Evolutionary conservation across 164 flowering plant genomes (phyloP).

Genomic region (Kalanchoe fedtschenkoi): DNA sequence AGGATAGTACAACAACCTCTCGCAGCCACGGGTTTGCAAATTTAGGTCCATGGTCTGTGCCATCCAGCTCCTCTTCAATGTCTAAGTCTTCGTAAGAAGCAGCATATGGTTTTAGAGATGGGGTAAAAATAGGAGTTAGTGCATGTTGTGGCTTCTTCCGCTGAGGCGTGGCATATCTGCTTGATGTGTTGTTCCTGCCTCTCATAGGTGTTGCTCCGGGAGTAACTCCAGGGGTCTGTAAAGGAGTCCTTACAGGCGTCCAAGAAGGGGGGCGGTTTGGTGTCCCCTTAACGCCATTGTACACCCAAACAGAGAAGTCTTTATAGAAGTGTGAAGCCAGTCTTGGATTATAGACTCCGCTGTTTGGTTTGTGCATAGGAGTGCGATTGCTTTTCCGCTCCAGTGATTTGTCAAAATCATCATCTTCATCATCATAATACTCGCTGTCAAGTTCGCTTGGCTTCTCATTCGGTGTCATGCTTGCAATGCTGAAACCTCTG

Average conservation of each 20-base stretch:
- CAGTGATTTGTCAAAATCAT: slow-evolving; percentile 52
- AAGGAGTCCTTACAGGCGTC: slow-evolving; percentile 71
- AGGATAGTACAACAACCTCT: slow-evolving; percentile 58
- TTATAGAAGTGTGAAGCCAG: slow-evolving; percentile 72
- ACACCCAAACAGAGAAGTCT: slow-evolving; percentile 62
- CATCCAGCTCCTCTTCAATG: slow-evolving; percentile 30
- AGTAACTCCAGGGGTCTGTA: slow-evolving; percentile 40
- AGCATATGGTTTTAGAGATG: slow-evolving; percentile 17
- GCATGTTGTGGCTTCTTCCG: slow-evolving; percentile 10
- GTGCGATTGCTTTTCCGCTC: slow-evolving; percentile 34
- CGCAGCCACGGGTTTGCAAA: slow-evolving; percentile 81
- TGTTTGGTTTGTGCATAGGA: slow-evolving; percentile 27
- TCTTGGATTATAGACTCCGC: slow-evolving; percentile 34
- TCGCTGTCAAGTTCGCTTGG: slow-evolving; percentile 11
- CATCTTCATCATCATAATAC: slow-evolving; percentile 20
- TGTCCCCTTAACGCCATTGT: slow-evolving; percentile 56
- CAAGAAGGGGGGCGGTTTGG: slow-evolving; percentile 61
- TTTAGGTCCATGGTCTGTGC: slow-evolving; percentile 33
- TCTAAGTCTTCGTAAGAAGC: slow-evolving; percentile 26
- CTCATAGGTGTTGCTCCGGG: slow-evolving; percentile 18
- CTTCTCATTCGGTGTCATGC: slow-evolving; percentile 13
- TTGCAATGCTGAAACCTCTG: slow-evolving; percentile 21
- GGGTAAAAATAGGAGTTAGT: slow-evolving; percentile 23
- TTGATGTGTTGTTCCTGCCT: slow-evolving; percentile 14
- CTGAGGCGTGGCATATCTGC: slow-evolving; percentile 17